Percentiles rank a stretch among this genome's conserved stretches.
Evolutionary conservation across 2,329 filamentous ascomycete genomes (phyloP).

Genomic region (Apiospora sp.): DNA sequence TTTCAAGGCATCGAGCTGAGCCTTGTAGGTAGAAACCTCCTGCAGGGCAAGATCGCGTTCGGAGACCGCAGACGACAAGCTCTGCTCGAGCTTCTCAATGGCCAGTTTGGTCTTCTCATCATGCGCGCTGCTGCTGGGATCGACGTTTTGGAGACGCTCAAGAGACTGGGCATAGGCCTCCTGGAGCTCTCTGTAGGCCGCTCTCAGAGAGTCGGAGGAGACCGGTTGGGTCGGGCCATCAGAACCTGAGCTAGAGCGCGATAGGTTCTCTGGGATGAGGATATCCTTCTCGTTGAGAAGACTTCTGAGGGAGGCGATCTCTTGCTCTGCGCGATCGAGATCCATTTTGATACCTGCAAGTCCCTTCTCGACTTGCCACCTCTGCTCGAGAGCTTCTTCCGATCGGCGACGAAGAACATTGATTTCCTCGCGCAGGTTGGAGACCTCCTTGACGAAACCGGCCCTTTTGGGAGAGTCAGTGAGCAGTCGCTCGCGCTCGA

Average conservation of each 20-base stretch:
- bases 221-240: conserved; percentile 57
- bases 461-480: conserved; percentile 74
- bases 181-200: conserved; percentile 78
- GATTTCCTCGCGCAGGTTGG: conserved; percentile 82
- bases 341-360: conserved; percentile 93
- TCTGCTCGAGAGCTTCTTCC: conserved; percentile 93
- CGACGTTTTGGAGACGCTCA: conserved; percentile 70
- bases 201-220: conserved; percentile 75
- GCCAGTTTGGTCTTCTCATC: conserved; percentile 70
- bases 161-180: conserved; percentile 73
- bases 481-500: conserved; percentile 78
- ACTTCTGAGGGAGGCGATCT: conserved; percentile 82
- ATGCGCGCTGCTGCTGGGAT: conserved; percentile 51
- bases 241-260: conserved; percentile 50
- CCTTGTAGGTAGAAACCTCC: conserved; percentile 68
- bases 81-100: conserved; percentile 71
- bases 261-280: conserved; percentile 69
- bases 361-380: conserved; percentile 95
- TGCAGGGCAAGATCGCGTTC: conserved; percentile 77
- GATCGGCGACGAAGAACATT: conserved; percentile 83
- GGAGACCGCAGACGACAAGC: conserved; percentile 72
- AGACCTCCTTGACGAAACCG: conserved; percentile 86
- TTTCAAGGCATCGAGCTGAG: conserved; percentile 66
- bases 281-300: conserved; percentile 87
- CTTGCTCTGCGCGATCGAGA: conserved; percentile 91